These are phyloP conservation scores for Gnetum montanum DNA, from an alignment of 75 land plant genomes.

Conservation along the genomic window DNA sequence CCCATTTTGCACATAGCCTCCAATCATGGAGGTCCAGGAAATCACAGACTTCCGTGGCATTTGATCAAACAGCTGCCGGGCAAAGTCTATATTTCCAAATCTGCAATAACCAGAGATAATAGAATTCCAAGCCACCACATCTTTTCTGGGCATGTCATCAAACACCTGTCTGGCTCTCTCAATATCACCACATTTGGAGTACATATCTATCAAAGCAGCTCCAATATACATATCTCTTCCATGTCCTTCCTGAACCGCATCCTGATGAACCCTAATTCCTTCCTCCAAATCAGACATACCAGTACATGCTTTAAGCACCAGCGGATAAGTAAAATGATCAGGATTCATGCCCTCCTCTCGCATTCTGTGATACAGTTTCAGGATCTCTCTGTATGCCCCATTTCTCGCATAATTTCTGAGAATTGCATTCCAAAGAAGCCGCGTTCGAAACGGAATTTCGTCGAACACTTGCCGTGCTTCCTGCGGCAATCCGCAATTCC, in stretches of 20 bases:
- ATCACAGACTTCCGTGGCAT: conserved; percentile 27
- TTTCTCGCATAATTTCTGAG: conserved; percentile 24
- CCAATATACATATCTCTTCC: conserved; percentile 12
- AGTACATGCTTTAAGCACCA: conserved; percentile 39
- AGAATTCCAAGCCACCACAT: conserved; percentile 19
- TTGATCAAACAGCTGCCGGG: conserved; percentile 27
- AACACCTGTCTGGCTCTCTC: conserved; percentile 19
- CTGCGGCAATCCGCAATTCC: neutral
- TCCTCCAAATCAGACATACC: neutral
- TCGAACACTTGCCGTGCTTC: conserved; percentile 4
- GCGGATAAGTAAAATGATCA: conserved; percentile 28
- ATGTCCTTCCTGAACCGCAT: conserved; percentile 1
- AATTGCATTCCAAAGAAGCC: conserved; percentile 28
- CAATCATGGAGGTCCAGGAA: conserved; percentile 10
- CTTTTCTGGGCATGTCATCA: neutral
- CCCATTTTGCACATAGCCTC: conserved; percentile 2
- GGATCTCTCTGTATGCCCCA: conserved; percentile 7
- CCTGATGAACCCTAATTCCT: conserved; percentile 1
- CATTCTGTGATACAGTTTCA: conserved; percentile 23
- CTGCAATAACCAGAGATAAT: conserved; percentile 19
- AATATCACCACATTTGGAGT: conserved; percentile 12
- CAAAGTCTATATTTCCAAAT: conserved; percentile 15
- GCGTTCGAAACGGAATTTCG: conserved; percentile 3
- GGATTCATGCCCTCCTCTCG: conserved; percentile 22
- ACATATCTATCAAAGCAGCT: conserved; percentile 15